Evolutionary conservation across 441 rosid genomes (phyloP), one percentile per base, ranked within the genome.

Genomic region (Gossypium laxum): DNA sequence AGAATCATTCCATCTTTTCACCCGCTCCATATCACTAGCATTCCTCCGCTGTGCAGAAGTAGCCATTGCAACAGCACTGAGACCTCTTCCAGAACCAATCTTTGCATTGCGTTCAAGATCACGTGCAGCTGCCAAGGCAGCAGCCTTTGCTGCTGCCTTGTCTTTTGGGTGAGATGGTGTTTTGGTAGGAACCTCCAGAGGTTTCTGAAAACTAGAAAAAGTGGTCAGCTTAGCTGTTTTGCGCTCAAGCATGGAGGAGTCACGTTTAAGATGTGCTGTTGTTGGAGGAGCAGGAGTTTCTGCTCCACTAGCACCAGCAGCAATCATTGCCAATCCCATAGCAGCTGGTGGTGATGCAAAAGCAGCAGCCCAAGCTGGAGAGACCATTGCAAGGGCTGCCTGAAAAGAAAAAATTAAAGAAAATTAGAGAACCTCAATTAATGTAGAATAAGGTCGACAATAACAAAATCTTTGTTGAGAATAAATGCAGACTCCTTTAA

Each of bases 291-390:
- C 86, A 0, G 91, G 88, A 68, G 86, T 75, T 69, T 95, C 99
- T 68, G 86, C 85, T 72, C 99, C 99, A 32, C 97, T 87, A 81
- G 99, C 98, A 71, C 99, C 99, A 56, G 99, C 99, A 81, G 99
- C 98, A 83, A 95, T 92, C 98, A 95, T 95, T 55, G 99, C 98
- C 83, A 95, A 81, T 52, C 97, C 98, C 99, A 95, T 89, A 62
- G 99, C 96, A 79, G 99, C 96, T 71, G 99, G 99, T 45, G 99
- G 99, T 71, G 99, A 95, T 50, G 99, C 99, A 86, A 95, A 95
- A 67, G 99, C 96, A 84, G 98, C 97, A 69, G 98, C 98, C 99
- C 99, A 95, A 75, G 88, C 81, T 32, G 97, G 95, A 82, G 97
- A 92, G 71, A 89, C 80, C 97, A 95, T 91, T 58, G 92, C 86